These are phyloP conservation scores for Micractinium conductrix DNA, from an alignment of 139 green algal species.

Conservation along the genomic window DNA sequence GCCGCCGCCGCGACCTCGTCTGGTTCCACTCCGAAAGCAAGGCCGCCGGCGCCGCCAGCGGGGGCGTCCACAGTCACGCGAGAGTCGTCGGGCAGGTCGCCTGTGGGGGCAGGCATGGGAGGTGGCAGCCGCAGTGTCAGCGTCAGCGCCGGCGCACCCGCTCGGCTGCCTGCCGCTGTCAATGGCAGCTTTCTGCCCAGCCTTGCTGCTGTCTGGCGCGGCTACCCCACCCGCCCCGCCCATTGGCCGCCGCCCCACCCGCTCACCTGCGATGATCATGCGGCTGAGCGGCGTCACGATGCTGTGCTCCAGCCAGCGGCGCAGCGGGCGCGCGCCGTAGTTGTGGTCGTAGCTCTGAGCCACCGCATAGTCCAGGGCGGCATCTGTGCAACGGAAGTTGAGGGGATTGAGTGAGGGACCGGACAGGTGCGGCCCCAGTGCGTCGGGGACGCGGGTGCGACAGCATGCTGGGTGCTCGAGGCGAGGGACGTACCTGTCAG, in stretches of 20 bases:
- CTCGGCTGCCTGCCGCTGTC: too few species aligned
- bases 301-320: constrained; percentile 78
- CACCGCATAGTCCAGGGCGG: constrained; percentile 65
- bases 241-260: too few species aligned
- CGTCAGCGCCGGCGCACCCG: too few species aligned
- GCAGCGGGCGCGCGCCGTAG: constrained; percentile 80
- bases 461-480: too few species aligned
- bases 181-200: too few species aligned
- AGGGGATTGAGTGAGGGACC: too few species aligned
- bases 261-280: constrained; percentile 65
- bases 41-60: not conserved
- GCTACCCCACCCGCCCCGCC: too few species aligned
- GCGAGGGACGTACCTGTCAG: constrained; percentile 20
- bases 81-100: constrained; percentile 61
- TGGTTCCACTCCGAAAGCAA: constrained; percentile 42
- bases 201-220: too few species aligned
- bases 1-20: constrained; percentile 38
- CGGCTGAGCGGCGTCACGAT: constrained; percentile 73
- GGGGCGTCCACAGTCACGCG: constrained; percentile 46
- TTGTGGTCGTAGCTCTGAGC: constrained; percentile 54
- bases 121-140: too few species aligned
- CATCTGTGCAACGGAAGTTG: constrained; percentile 35
- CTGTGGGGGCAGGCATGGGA: too few species aligned
- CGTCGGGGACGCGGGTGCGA: too few species aligned
- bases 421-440: not conserved